A percentile compares a stretch with the other conserved stretches of the same genome.
These are phyloP conservation scores for Hirsutella minnesotensis DNA, from an alignment of 2,329 filamentous ascomycete genomes.

Conservation along the genomic window DNA sequence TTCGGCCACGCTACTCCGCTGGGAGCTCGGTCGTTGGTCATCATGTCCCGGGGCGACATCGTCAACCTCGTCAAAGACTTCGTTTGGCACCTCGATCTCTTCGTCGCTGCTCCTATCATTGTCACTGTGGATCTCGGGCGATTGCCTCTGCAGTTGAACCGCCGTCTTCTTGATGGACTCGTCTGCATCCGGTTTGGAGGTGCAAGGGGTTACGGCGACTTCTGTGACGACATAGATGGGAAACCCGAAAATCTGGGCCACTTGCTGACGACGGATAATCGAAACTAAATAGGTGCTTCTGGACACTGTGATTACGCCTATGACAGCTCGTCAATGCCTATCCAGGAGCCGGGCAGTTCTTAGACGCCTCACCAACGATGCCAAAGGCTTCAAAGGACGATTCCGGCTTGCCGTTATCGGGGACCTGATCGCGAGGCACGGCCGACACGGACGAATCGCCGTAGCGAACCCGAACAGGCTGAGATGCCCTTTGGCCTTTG, in stretches of 20 bases:
- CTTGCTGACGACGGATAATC: conserved; percentile 76
- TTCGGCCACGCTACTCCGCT: conserved; percentile 60
- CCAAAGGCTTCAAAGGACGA: conserved; percentile 49
- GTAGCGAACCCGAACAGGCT: conserved; percentile 61
- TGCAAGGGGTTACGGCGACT: conserved; percentile 80
- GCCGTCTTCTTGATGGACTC: conserved; percentile 56
- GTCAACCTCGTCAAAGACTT: conserved; percentile 31
- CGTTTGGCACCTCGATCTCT: conserved; percentile 22
- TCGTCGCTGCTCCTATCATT: conserved; percentile 38
- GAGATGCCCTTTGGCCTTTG: conserved; percentile 43
- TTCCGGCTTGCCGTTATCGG: conserved; percentile 30
- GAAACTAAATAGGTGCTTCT: conserved; percentile 74
- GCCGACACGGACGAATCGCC: conserved; percentile 37
- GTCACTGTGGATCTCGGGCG: conserved; percentile 27
- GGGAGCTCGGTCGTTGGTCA: conserved; percentile 19
- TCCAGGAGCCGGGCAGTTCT: neutral
- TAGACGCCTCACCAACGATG: conserved; percentile 35
- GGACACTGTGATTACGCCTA: conserved; percentile 70
- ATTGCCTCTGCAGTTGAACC: conserved; percentile 24
- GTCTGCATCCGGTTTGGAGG: conserved; percentile 62
- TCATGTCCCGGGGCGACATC: conserved; percentile 22
- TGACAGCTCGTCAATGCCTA: neutral
- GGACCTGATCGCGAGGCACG: conserved; percentile 30
- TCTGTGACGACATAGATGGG: conserved; percentile 82
- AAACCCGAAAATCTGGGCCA: conserved; percentile 72